Base-by-base conservation (phyloP, 495 filamentous ascomycete species). In the Hypoxylon fuscum region DNA sequence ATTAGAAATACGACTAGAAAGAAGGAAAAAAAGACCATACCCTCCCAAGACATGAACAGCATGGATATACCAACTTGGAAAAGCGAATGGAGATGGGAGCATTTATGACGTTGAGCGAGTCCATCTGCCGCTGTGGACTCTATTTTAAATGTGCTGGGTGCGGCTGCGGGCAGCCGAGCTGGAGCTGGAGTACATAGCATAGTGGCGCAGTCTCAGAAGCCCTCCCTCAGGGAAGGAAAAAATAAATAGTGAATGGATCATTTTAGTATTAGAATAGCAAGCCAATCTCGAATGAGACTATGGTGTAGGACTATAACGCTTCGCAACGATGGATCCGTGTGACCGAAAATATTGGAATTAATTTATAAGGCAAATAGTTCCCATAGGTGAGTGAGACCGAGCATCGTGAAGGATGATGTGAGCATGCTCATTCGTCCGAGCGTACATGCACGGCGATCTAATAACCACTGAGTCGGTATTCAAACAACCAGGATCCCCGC, bases 381-480 rank as follows among this genome's bases (percentile, higher is more conserved):
- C 32, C 34, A 32, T 46, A 61, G 34, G 37, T 15, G 37, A 40
- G 37, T 40, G 37, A 40, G 37, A 55, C n/a, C 37, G 62, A 55
- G 38, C 38, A 60, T 66, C 62, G 62, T 44, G 44, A 60, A 17
- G 17, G 44, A 44, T 42, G 14, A 60, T 46, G 29, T 29, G 22
- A 59, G 62, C 51, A 25, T 42, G 52, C 25, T 60, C 32, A 66
- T 66, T 66, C 63, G 63, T 27, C 17, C 4, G 12, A 29, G 3
- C 42, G 22, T 21, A 66, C 34, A 56, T 66, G 63, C 63, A 66
- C 46, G 63, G 23, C 63, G 63, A 66, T 66, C 63, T 66, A 66
- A 61, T 60, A 60, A 55, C 62, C 62, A 60, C 51, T 45, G 56
- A 37, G 38, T 56, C 62, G 62, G 62, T 49, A 59, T 48, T 40